phyloP scores from a whole-genome alignment of 2,329 filamentous ascomycete species.

The Tolypocladium ophioglossoides region DNA sequence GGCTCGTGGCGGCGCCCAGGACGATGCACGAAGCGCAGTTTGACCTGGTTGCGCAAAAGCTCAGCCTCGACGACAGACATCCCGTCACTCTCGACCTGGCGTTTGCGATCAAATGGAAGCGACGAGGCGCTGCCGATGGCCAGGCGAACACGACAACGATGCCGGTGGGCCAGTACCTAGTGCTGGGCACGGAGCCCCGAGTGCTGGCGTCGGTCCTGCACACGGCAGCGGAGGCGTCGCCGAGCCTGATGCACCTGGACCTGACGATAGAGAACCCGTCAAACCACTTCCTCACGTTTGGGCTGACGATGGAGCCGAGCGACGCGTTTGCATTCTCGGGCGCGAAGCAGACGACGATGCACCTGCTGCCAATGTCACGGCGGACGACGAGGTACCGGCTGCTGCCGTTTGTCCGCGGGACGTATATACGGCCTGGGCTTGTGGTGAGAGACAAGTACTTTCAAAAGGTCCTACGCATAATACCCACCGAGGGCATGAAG shows the following conservation, averaged over 20 bases:
- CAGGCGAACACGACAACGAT: constrained; percentile 54
- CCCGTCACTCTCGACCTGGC: constrained; percentile 64
- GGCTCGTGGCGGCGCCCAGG: constrained; percentile 48
- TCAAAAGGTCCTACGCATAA: constrained; percentile 75
- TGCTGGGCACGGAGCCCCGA: constrained; percentile 77
- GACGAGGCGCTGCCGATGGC: constrained; percentile 27
- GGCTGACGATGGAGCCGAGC: constrained; percentile 80
- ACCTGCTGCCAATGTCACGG: constrained; percentile 73
- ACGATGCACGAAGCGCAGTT: constrained; percentile 65
- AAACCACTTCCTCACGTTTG: constrained; percentile 89
- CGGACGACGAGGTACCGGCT: constrained; percentile 64
- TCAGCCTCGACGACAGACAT: constrained; percentile 70
- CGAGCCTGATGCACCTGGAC: constrained; percentile 33
- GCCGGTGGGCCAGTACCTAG: constrained; percentile 66
- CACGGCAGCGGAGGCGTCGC: constrained; percentile 16
- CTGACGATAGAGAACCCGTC: constrained; percentile 85
- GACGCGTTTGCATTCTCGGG: constrained; percentile 92
- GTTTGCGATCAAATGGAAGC: constrained; percentile 69
- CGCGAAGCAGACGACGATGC: constrained; percentile 67
- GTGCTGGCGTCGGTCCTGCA: constrained; percentile 56
- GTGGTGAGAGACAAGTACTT: constrained; percentile 85
- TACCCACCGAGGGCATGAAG: constrained; percentile 65
- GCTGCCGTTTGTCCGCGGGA: constrained; percentile 52
- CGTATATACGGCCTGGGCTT: constrained; percentile 62
- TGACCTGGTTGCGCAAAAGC: constrained; percentile 63